Conservation (phyloP, 768 basidiomycete genomes). For the Cystoderma amianthinum region DNA sequence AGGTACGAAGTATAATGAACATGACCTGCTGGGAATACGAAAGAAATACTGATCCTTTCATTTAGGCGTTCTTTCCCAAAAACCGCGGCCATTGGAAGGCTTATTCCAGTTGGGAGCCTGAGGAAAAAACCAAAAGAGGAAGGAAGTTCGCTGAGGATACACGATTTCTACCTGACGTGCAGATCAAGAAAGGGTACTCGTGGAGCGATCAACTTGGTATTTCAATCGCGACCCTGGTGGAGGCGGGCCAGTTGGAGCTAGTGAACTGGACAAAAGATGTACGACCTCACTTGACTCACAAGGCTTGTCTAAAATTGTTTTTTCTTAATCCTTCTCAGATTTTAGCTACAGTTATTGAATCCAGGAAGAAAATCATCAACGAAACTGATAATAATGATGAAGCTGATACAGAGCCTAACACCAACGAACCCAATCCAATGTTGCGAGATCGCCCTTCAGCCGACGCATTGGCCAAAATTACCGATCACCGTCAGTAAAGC, state of each 20-base stretch:
- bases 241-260: constrained; percentile 53
- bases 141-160: constrained; percentile 33
- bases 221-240: constrained; percentile 65
- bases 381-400: constrained; percentile 43
- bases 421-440: constrained; percentile 12
- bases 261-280: constrained; percentile 83
- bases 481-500: constrained; percentile 63
- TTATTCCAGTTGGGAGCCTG: constrained; percentile 73
- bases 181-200: constrained; percentile 81
- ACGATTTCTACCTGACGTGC: constrained; percentile 57
- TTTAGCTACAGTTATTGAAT: constrained; percentile 48
- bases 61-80: constrained; percentile 84
- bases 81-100: constrained; percentile 84
- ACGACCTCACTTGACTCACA: constrained; percentile 18
- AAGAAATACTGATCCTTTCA: background rate
- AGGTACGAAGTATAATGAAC: constrained; percentile 42
- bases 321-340: constrained; percentile 35
- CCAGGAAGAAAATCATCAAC: constrained; percentile 54
- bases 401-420: constrained; percentile 25
- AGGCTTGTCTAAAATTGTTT: background rate
- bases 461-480: constrained; percentile 63
- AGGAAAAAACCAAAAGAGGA: constrained; percentile 25
- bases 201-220: constrained; percentile 91
- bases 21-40: background rate
- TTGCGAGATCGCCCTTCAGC: constrained; percentile 46